Conservation (phyloP, 2,329 filamentous ascomycete species). For the Scytalidium lignicola region DNA sequence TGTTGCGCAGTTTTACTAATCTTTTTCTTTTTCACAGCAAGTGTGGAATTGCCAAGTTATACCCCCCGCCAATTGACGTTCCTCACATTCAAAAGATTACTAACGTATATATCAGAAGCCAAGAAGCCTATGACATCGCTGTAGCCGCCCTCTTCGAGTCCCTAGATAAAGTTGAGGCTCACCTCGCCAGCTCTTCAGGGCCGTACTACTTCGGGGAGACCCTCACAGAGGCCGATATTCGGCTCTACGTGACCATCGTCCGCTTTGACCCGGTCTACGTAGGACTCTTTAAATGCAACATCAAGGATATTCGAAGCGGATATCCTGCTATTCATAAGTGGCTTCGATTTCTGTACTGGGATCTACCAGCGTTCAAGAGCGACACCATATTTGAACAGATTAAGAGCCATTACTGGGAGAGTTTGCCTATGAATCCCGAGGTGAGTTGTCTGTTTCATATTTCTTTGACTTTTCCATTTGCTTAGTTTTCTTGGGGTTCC, state of each 20-base stretch:
- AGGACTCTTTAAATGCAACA: conserved; percentile 56
- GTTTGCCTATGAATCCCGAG: neutral
- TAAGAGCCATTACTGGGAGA: neutral
- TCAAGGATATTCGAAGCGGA: conserved; percentile 29
- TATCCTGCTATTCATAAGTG: conserved; percentile 61
- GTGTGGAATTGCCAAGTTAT: conserved; percentile 5
- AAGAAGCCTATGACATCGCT: conserved; percentile 73
- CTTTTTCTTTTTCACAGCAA: neutral
- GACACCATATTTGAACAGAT: neutral
- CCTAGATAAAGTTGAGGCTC: conserved; percentile 67
- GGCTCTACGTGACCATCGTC: conserved; percentile 57
- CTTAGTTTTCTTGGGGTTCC: no score
- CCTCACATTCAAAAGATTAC: neutral
- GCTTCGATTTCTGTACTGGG: conserved; percentile 61
- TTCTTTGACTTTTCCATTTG: neutral
- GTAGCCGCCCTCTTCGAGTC: conserved; percentile 65
- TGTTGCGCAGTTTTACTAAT: conserved; percentile 2
- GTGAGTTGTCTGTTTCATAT: neutral
- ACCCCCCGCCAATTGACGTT: neutral
- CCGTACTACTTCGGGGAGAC: conserved; percentile 70
- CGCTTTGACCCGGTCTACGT: conserved; percentile 64
- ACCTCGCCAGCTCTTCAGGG: conserved; percentile 47
- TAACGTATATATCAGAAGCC: conserved; percentile 43
- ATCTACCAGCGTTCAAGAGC: conserved; percentile 51
- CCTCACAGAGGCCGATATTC: conserved; percentile 74